Evolutionary conservation across 768 basidiomycete genomes (phyloP), one percentile per base, ranked within the genome.

Genomic region (Trametes meyenii): DNA sequence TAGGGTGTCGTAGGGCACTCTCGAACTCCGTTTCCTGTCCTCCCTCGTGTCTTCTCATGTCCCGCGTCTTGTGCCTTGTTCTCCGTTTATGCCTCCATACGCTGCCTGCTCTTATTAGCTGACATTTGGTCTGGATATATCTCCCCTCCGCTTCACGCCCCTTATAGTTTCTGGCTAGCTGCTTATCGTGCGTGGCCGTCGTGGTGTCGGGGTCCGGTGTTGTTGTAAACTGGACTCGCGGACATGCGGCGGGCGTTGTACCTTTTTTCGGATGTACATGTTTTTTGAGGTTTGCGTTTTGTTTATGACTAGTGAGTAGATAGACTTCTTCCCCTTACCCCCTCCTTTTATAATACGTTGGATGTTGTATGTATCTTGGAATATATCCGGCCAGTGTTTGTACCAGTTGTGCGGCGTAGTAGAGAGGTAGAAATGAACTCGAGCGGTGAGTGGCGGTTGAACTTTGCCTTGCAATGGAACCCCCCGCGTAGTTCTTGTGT

Each of bases 1-100:
- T 55, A 40, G 57, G 64, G 48, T 65, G 67, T 67, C 67, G 62
- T 55, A 67, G 67, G 67, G 67, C 67, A 65, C 50, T 33, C 61
- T 55, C 58, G 19, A 29, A 55, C 40, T 42, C 40, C 33, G 38
- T 38, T 42, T 42, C 40, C 50, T 5, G 40, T 42, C 8, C 50
- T 21, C 40, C 42, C 33, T 19, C 29, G 8, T 29, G 35, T 33
- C 52, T 49, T 16, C 19, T 54, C 23, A 13, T 5, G 21, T n/a
- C 17, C 29, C 36, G 23, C 48, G n/a, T 23, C 29, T 29, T 26
- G 4, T 11, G 13, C 43, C 29, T 43, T 19, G 16, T 17, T 33
- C 29, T 33, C 29, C 29, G 29, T 33, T 33, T 33, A 33, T 16
- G 12, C 14, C 42, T 24, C 2, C 8, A 24, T 50, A 13, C 46